Base-by-base conservation (phyloP, 2,329 filamentous ascomycete species). In the Coniochaeta sp. region DNA sequence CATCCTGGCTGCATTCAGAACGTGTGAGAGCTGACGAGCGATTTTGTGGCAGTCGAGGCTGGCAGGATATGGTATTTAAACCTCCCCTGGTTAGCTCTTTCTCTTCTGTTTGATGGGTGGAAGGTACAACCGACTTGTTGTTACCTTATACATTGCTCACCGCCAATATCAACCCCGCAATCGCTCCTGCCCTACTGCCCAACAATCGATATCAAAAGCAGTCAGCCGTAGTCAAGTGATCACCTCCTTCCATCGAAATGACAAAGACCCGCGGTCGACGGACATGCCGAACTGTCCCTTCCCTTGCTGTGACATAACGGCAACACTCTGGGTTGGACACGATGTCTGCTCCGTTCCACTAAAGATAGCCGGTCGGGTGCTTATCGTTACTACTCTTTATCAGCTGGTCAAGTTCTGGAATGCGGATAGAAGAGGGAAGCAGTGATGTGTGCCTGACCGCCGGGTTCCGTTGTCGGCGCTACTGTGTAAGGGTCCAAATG, bases 391-490 rank as follows among this genome's bases (percentile, higher is more conserved):
- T 33, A 33, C 6, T 7, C 6, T 7, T 6, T 22, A 31, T 48
- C 45, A 48, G 45, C 45, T 28, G 45, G 20, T 24, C 20, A 5
- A 8, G 7, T 3, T 7, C 8, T 26, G 6, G 45, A 42, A 24
- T n/a, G n/a, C n/a, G n/a, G n/a, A n/a, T n/a, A n/a, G n/a, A n/a
- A n/a, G n/a, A n/a, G n/a, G n/a, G n/a, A n/a, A n/a, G n/a, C n/a
- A n/a, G n/a, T n/a, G n/a, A n/a, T n/a, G n/a, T n/a, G n/a, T n/a
- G n/a, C n/a, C n/a, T 12, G 45, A 42, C 45, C 45, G 45, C 45
- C n/a, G n/a, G n/a, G n/a, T 26, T 24, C 45, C 45, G 45, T 48
- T 48, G 45, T 48, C 45, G 45, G 45, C 38, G 38, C 22, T 26
- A 26, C 10, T 6, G n/a, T 20, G 33, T 18, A 20, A 12, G 4